Evolutionary conservation across 805 yeast genomes (phyloP).

Genomic region (Cyberlindnera nakhonratchasimensis): DNA sequence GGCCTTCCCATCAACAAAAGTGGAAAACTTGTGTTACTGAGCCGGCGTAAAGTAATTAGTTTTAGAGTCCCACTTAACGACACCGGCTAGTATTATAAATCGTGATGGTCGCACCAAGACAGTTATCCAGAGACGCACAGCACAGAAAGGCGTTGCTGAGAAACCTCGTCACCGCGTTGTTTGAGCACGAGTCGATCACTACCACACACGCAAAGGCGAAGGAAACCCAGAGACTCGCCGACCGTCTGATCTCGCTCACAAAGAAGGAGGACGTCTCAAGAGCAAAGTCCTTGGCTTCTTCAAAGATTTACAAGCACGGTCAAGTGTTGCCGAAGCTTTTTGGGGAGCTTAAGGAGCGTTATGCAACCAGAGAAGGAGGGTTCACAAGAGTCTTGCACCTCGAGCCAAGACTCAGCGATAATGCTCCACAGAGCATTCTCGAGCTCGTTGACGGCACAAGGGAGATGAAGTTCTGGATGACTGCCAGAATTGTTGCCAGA

Average conservation of each 20-base stretch:
- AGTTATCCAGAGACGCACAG: slow-evolving; percentile 24
- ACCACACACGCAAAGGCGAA: slow-evolving; percentile 77
- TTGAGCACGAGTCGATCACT: slow-evolving; percentile 66
- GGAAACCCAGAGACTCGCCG: slow-evolving; percentile 60
- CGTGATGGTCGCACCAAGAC: slow-evolving; percentile 29
- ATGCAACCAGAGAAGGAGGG: slow-evolving; percentile 64
- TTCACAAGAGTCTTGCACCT: slow-evolving; percentile 80
- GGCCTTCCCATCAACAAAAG: background rate
- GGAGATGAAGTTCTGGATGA: slow-evolving; percentile 72
- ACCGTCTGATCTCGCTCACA: slow-evolving; percentile 59
- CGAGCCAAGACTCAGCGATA: slow-evolving; percentile 86
- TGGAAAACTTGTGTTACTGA: no score
- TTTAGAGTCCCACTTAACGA: no score
- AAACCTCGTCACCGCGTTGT: slow-evolving; percentile 62
- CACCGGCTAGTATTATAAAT: no score
- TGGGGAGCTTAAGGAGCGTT: slow-evolving; percentile 61
- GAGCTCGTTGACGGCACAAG: slow-evolving; percentile 77
- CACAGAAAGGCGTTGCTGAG: slow-evolving; percentile 46
- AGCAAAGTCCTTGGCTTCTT: slow-evolving; percentile 34
- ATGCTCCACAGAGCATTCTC: slow-evolving; percentile 82
- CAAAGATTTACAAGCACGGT: slow-evolving; percentile 46
- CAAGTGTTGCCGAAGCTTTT: slow-evolving; percentile 60
- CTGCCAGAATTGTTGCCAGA: slow-evolving; percentile 84
- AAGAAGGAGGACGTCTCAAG: slow-evolving; percentile 34
- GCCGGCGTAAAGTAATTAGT: no score